Evolutionary conservation across 169 alveolate species (phyloP), one percentile per base, ranked within the genome.

Genomic region (Plasmodium adleri): DNA sequence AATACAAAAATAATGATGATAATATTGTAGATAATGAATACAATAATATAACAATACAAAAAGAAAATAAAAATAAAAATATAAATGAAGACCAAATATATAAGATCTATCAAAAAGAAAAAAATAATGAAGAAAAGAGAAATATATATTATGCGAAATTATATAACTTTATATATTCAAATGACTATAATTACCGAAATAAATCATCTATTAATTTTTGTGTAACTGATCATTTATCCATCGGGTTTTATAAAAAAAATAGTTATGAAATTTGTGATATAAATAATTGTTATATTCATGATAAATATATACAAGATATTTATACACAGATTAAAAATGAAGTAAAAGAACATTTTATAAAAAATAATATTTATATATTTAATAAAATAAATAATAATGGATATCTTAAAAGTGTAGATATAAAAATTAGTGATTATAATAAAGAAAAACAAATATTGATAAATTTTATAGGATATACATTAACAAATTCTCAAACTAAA

Each of bases 301-400:
- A 86, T 59, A 71, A 86, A 39, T 54, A 71, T 5, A 72, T 86
- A 71, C 92, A 86, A 72, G 60, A 86, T 47, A 58, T 72, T 50
- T 86, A 32, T 86, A 73, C 10, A 45, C 78, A 86, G 12, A 60
- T 86, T 86, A 86, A 72, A 72, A 86, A 86, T 20, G 92, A 86
- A 72, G 72, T 86, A 59, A 71, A 59, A 8, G 68, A 86, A 9
- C 62, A 49, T 59, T 86, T 86, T 86, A 86, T 71, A 86, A 58
- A 86, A 72, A 86, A 86, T 62, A 49, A 86, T 71, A 86, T 86
- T n/a, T 86, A 72, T 74, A 54, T 86, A 45, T 59, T 71, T 86
- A 86, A 86, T 63, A 86, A 86, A 86, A 86, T 86, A 86, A 86
- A 86, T 62, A 86, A 72, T 74, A 86, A 52, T 59, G 92, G 92